Base-by-base conservation (phyloP, 2,329 filamentous ascomycete species). In the Alternaria angustiovoidea region DNA sequence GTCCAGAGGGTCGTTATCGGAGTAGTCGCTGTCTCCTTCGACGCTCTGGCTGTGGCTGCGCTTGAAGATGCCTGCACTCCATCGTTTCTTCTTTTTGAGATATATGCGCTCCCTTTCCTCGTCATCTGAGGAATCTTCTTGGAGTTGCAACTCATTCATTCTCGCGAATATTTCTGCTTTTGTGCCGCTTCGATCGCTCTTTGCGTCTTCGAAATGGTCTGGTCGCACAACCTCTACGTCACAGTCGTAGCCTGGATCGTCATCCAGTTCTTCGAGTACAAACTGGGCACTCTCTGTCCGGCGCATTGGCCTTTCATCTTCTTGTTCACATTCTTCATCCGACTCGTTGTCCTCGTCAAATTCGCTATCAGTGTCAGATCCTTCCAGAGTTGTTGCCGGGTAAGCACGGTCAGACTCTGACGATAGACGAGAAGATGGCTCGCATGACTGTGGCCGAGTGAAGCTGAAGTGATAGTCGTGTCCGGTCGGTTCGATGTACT, bases 1-100 rank as follows among this genome's bases (percentile, higher is more conserved):
- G 55, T 79, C 78, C 26, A 80, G 69, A 16, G 75, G 76, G 22
- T 81, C 80, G 41, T 75, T 70, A 55, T 82, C 79, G 22, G 79
- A 79, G 49, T 77, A 75, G 62, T 79, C 81, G 54, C 77, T 77
- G 51, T 82, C 80, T 52, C 79, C 80, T 65, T 79, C 79, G 28
- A 82, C 71, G 55, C 78, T 83, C 68, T 82, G 77, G 62, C 79
- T 81, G 69, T 83, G 78, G 46, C 73, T 80, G 44, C 82, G 78
- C 66, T 84, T 84, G 72, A 79, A 81, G 43, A 76, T 70, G 8
- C 79, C 77, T 22, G 74, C 70, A 47, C 80, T 81, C 75, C 79
- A 80, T 41, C 77, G 71, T 61, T 80, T 79, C 64, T 80, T 81
- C 62, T 79, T 79, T 39, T 68, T 70, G 56, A 64, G 58, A 47